Conservation (phyloP, 805 yeast genomes). For the Kazachstania psychrophila region DNA sequence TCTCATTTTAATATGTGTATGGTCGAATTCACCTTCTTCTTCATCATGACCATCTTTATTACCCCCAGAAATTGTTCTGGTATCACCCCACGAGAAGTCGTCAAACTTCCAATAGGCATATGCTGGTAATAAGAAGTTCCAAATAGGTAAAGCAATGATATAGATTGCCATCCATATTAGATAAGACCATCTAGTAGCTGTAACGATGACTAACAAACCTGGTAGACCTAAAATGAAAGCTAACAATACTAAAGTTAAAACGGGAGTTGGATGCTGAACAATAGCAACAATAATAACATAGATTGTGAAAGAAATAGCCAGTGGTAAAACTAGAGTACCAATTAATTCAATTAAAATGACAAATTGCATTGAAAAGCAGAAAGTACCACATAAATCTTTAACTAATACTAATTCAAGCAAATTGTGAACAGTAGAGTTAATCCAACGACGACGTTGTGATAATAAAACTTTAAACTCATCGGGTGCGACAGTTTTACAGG, state of each 20-base stretch:
- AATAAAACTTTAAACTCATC: slow-evolving; percentile 65
- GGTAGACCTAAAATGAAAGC: slow-evolving; percentile 80
- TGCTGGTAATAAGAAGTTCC: slow-evolving; percentile 83
- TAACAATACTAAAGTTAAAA: slow-evolving; percentile 64
- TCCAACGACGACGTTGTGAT: slow-evolving; percentile 95
- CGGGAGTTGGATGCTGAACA: slow-evolving; percentile 65
- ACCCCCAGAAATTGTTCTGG: slow-evolving; percentile 67
- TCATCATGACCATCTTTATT: slow-evolving; percentile 42
- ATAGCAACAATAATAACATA: slow-evolving; percentile 70
- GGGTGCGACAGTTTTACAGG: slow-evolving; percentile 88
- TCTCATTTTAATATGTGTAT: slow-evolving; percentile 82
- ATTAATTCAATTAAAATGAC: slow-evolving; percentile 73
- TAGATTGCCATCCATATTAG: slow-evolving; percentile 73
- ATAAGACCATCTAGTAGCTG: slow-evolving; percentile 66
- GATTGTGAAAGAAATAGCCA: slow-evolving; percentile 73
- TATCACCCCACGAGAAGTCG: slow-evolving; percentile 95
- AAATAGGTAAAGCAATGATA: slow-evolving; percentile 74
- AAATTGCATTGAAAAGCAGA: slow-evolving; percentile 92
- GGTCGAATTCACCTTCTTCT: slow-evolving; percentile 80
- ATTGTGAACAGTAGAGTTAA: slow-evolving; percentile 88
- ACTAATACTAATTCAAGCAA: slow-evolving; percentile 79
- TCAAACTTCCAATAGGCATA: slow-evolving; percentile 94
- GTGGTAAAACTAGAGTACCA: slow-evolving; percentile 83
- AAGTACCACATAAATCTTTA: slow-evolving; percentile 85
- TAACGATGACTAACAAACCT: slow-evolving; percentile 68